phyloP scores from a whole-genome alignment of 495 filamentous ascomycete species.

The Cenococcum geophilum region DNA sequence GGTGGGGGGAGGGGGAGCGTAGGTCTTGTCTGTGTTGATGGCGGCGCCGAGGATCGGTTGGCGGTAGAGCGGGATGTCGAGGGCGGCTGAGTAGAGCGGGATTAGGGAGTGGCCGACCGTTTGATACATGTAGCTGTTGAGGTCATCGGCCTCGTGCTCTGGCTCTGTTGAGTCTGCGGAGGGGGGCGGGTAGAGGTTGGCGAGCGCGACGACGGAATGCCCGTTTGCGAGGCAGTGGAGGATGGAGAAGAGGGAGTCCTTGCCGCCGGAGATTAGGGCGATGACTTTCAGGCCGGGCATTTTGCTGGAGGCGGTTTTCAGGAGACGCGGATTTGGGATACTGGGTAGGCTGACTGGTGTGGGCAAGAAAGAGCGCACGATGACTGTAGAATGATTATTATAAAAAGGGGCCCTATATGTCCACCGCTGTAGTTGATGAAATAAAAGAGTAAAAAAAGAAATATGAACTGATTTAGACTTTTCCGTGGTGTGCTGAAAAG shows the following conservation, averaged over 20 bases:
- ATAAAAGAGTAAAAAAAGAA: too few relatives aligned
- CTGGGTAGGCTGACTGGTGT: background rate
- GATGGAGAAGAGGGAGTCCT: slow-evolving; percentile 91
- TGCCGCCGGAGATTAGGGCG: slow-evolving; percentile 89
- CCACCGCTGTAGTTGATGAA: too few relatives aligned
- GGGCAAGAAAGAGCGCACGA: background rate
- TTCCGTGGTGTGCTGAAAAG: too few relatives aligned
- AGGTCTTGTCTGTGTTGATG: slow-evolving; percentile 58
- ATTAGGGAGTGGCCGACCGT: slow-evolving; percentile 86
- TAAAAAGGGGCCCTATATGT: background rate
- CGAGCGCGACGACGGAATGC: slow-evolving; percentile 78
- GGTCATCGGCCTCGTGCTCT: slow-evolving; percentile 53
- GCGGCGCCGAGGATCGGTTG: slow-evolving; percentile 63
- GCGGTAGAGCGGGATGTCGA: slow-evolving; percentile 74
- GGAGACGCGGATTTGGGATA: background rate
- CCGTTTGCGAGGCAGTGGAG: slow-evolving; percentile 84
- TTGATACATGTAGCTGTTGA: slow-evolving; percentile 99
- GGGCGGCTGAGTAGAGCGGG: slow-evolving; percentile 72
- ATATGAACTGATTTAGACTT: too few relatives aligned
- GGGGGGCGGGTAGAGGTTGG: slow-evolving; percentile 69
- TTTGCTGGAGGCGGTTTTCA: background rate
- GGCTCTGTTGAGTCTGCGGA: slow-evolving; percentile 16
- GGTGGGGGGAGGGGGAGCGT: slow-evolving; percentile 33
- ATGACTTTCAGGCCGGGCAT: slow-evolving; percentile 62
- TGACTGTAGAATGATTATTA: background rate